Conservation (phyloP, 208 protist species). For the Trichomonas gallinae region DNA sequence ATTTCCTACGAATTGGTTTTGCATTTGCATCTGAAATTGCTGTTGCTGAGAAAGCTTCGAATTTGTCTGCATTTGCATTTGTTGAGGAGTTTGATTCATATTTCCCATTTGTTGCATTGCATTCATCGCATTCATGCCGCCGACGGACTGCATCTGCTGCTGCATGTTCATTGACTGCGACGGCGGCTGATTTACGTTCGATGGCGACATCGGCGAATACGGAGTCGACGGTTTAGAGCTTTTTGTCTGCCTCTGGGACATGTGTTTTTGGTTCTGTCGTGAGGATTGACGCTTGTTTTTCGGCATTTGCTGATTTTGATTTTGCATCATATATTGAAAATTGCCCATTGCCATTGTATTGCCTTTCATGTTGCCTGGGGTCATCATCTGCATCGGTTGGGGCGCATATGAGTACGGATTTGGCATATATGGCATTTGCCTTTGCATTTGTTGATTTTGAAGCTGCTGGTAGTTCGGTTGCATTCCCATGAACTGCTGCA, state of each 20-base stretch:
- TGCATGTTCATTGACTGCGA: background rate
- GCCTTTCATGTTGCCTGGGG: background rate
- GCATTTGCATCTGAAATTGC: background rate
- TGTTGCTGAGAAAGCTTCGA: background rate
- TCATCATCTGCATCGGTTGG: background rate
- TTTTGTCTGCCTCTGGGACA: background rate
- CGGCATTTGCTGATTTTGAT: background rate
- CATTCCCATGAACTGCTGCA: background rate
- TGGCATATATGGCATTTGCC: background rate
- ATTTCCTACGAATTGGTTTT: background rate
- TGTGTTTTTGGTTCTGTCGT: background rate
- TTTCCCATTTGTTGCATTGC: background rate
- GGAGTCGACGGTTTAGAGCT: background rate
- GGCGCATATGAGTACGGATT: background rate
- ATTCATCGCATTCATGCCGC: background rate
- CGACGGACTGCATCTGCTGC: background rate
- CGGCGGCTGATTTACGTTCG: background rate
- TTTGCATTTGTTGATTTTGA: background rate
- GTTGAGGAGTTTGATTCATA: background rate
- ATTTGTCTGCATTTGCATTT: background rate
- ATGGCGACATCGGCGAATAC: background rate
- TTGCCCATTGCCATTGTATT: background rate
- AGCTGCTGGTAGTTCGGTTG: background rate
- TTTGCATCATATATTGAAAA: background rate
- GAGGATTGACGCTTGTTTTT: background rate